Evolutionary conservation across 176 grass and related monocot genomes (phyloP).

Genomic region (Bothriochloa decipiens): DNA sequence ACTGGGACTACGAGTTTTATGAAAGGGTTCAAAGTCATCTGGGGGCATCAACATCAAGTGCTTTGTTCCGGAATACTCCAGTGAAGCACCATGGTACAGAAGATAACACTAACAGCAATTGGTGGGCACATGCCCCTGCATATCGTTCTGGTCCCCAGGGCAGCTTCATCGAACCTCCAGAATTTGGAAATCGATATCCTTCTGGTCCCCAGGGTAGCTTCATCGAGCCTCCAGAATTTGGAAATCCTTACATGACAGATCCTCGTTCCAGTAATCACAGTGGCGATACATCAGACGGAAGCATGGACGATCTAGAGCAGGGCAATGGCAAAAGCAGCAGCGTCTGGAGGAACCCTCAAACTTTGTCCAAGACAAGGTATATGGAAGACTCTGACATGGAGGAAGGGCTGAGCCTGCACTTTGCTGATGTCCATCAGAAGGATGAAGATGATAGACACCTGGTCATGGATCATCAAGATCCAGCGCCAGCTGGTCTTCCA

Average conservation of each 20-base stretch:
- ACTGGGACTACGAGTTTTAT: constrained; percentile 27
- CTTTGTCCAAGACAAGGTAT: constrained; percentile 70
- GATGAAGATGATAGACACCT: constrained; percentile 36
- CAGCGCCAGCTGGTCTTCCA: constrained; percentile 46
- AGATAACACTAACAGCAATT: constrained; percentile 34
- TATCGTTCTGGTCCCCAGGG: constrained; percentile 37
- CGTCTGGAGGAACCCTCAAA: constrained; percentile 22
- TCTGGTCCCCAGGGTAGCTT: constrained; percentile 57
- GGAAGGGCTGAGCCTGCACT: constrained; percentile 69
- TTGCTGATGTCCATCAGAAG: constrained; percentile 49
- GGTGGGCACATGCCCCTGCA: constrained; percentile 52
- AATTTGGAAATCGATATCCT: constrained; percentile 39
- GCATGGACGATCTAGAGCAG: constrained; percentile 41
- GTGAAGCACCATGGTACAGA: constrained; percentile 16
- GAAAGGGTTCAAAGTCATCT: constrained; percentile 61
- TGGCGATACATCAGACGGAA: constrained; percentile 41
- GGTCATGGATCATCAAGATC: constrained; percentile 36
- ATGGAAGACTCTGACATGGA: constrained; percentile 65
- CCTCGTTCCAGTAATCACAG: constrained; percentile 47
- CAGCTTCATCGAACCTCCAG: constrained; percentile 76
- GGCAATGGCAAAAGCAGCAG: constrained; percentile 33
- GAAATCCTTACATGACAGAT: constrained; percentile 27
- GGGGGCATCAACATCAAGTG: constrained; percentile 77
- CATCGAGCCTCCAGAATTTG: constrained; percentile 64
- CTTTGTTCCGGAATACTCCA: constrained; percentile 48